Evolutionary conservation across 345 rosid genomes (phyloP), one percentile per base, ranked within the genome.

Genomic region (Aurinia saxatilis): DNA sequence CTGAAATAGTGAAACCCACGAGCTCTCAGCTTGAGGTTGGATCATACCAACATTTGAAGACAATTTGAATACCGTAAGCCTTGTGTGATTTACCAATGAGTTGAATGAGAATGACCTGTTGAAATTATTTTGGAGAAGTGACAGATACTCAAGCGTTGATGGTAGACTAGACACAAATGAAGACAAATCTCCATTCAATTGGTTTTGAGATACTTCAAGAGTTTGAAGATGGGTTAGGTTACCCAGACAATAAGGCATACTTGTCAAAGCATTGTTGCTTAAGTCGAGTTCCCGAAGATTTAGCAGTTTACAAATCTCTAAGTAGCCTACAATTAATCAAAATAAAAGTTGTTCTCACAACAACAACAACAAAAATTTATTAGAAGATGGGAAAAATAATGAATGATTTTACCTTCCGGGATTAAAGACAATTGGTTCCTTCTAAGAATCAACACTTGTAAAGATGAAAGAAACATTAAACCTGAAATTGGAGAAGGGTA

Each of bases 201-300:
- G 44, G 57, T 70, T 70, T 25, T 29, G 12, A 1, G 74, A 70
- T 19, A 70, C 61, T 61, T 70, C 74, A 35, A 70, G 56, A 10
- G 62, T 57, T 37, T 57, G 63, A 46, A 70, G 74, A 49, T 1
- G 17, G 0, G 57, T 53, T 57, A 70, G 29, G 57, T 47, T 62
- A 13, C 30, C 10, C 0, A 70, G 10, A 29, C 74, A 70, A 7
- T 38, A 5, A 53, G 74, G 74, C 1, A 70, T 40, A 17, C 13
- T 18, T 15, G 29, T 36, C 12, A 70, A 38, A 10, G 49, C 49
- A 56, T 61, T 70, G 31, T 16, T 7, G 18, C 74, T 70, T 25
- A 70, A 34, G 54, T 62, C 68, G 44, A 70, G 33, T 41, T 69
- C 73, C 18, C 11, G 14, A 33, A 69, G 73, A 25, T 69, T 14